These are phyloP conservation scores for Blumeriella jaapii DNA, from an alignment of 2,329 filamentous ascomycete genomes.

Conservation along the genomic window DNA sequence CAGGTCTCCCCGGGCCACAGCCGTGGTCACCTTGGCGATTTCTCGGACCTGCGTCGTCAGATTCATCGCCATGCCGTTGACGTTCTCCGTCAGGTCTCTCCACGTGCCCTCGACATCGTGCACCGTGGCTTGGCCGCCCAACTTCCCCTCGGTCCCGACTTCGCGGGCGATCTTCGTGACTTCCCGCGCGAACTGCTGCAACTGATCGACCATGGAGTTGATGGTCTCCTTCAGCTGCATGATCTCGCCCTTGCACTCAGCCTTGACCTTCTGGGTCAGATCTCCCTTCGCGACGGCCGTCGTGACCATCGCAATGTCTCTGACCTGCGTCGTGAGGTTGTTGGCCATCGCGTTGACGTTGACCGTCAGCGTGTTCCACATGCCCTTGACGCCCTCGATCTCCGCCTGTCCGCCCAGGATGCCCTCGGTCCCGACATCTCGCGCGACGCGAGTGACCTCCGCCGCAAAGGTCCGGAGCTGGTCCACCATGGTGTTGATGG, in stretches of 20 bases:
- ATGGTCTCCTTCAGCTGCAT: constrained; percentile 94
- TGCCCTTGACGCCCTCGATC: constrained; percentile 73
- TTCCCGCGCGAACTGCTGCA: constrained; percentile 92
- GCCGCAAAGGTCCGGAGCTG: constrained; percentile 74
- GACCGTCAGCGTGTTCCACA: constrained; percentile 80
- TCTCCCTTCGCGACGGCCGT: constrained; percentile 72
- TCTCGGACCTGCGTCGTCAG: constrained; percentile 94
- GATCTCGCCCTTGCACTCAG: constrained; percentile 84
- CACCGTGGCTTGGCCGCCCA: constrained; percentile 90
- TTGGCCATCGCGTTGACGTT: constrained; percentile 85
- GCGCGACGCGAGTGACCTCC: constrained; percentile 71
- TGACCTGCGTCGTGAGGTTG: constrained; percentile 77
- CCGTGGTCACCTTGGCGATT: constrained; percentile 92
- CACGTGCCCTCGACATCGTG: constrained; percentile 96
- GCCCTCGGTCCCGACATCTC: constrained; percentile 76
- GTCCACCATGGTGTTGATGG: constrained; percentile 84
- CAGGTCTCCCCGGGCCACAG: constrained; percentile 85
- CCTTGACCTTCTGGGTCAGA: constrained; percentile 91
- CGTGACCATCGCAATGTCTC: constrained; percentile 82
- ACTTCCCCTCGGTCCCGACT: constrained; percentile 87
- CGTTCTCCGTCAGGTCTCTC: constrained; percentile 88
- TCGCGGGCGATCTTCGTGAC: constrained; percentile 94
- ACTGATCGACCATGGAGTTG: constrained; percentile 97
- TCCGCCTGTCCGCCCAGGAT: constrained; percentile 74
- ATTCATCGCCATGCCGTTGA: constrained; percentile 99